These are phyloP conservation scores for Citrus maxima DNA, from an alignment of 345 rosid species.

Conservation along the genomic window DNA sequence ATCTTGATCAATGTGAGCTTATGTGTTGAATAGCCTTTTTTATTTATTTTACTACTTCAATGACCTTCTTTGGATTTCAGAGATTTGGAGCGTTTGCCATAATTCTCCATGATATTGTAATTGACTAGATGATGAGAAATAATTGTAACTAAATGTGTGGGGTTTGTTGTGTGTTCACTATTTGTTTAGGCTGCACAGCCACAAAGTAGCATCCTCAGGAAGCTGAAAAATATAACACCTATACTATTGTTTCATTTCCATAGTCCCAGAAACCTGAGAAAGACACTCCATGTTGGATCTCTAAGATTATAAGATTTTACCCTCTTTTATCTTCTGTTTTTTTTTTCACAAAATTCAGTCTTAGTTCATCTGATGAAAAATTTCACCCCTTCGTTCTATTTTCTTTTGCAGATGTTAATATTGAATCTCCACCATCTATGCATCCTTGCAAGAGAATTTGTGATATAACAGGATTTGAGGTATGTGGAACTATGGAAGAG, in stretches of 20 bases:
- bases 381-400: neutral
- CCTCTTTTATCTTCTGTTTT: neutral
- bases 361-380: neutral
- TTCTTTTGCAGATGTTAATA: conserved; percentile 61
- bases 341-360: neutral
- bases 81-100: neutral
- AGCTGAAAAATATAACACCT: neutral
- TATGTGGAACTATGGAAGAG: conserved; percentile 17
- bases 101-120: neutral
- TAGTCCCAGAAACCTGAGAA: neutral
- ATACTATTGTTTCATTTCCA: neutral
- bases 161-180: neutral
- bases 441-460: conserved; percentile 82
- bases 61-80: neutral
- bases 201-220: neutral
- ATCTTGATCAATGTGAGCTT: neutral
- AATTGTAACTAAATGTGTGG: too few relatives aligned
- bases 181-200: neutral
- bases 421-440: conserved; percentile 87
- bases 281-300: neutral
- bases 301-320: neutral
- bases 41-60: neutral
- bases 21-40: neutral
- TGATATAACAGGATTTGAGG: conserved; percentile 90
- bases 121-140: neutral